Evolutionary conservation across 345 rosid species (phyloP).

Genomic region (Citrus sinensis): DNA sequence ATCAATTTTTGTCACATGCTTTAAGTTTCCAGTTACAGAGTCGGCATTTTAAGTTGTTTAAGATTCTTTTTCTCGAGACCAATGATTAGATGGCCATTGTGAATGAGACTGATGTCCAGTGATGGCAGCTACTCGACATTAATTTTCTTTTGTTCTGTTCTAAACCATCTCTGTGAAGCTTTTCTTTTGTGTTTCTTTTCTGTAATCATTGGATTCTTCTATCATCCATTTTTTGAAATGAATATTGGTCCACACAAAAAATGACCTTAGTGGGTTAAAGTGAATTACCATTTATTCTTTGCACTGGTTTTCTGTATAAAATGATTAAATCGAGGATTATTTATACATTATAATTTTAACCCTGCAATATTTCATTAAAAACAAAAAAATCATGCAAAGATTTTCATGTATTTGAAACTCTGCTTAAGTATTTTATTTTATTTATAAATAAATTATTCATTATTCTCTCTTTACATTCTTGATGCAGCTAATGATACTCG

Average conservation of each 20-base stretch:
- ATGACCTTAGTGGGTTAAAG: neutral
- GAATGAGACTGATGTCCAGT: no score
- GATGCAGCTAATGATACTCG: slow-evolving; percentile 86
- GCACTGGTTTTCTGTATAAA: neutral
- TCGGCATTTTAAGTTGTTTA: neutral
- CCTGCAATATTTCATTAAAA: no score
- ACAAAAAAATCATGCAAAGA: neutral
- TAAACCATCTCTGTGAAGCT: neutral
- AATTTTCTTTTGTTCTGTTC: neutral
- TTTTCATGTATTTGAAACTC: neutral
- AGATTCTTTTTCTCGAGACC: neutral
- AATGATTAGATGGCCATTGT: neutral
- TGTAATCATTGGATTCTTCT: neutral
- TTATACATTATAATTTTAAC: neutral
- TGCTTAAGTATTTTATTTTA: neutral
- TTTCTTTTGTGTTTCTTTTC: neutral
- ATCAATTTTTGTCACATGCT: neutral
- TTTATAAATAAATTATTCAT: neutral
- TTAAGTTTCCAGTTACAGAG: neutral
- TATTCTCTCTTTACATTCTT: neutral
- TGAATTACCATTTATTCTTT: neutral
- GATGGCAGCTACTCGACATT: neutral
- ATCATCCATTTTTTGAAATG: neutral
- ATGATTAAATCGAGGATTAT: neutral
- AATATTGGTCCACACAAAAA: neutral